Evolutionary conservation across 768 basidiomycete species (phyloP).

Genomic region (Boletus rufocinnamomeus): DNA sequence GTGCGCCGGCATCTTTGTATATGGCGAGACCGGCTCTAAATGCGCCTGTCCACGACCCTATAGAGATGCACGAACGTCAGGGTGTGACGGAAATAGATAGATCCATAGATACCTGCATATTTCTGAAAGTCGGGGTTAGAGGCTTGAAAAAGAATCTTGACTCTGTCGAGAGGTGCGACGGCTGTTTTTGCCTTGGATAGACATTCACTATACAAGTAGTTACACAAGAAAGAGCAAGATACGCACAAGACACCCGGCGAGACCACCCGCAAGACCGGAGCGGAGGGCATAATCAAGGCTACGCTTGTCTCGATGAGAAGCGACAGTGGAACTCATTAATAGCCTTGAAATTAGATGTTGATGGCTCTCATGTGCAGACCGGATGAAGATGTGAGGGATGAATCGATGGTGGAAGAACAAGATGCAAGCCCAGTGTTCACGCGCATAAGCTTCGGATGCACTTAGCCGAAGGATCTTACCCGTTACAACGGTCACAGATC

Average conservation of each 20-base stretch:
- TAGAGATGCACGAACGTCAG: conserved; percentile 11
- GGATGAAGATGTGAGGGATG: not conserved
- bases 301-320: conserved; percentile 51
- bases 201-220: conserved; percentile 5
- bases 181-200: conserved; percentile 81
- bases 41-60: conserved; percentile 88
- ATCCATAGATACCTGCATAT: conserved; percentile 70
- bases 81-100: conserved; percentile 28
- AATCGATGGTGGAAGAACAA: not conserved
- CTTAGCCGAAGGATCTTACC: conserved; percentile 19
- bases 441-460: not conserved
- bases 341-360: not conserved
- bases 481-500: conserved; percentile 7
- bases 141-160: conserved; percentile 98
- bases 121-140: conserved; percentile 93
- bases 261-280: conserved; percentile 88
- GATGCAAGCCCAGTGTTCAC: not conserved
- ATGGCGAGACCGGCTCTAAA: conserved; percentile 76
- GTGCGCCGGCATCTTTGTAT: conserved; percentile 61
- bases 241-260: conserved; percentile 92
- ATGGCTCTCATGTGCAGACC: conserved; percentile 13
- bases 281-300: conserved; percentile 65
- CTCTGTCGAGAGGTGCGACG: conserved; percentile 94
- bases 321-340: conserved; percentile 36
- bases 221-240: not conserved